Evolutionary conservation across 2,329 filamentous ascomycete genomes (phyloP), one percentile per base, ranked within the genome.

Genomic region (Grosmannia clavigera): DNA sequence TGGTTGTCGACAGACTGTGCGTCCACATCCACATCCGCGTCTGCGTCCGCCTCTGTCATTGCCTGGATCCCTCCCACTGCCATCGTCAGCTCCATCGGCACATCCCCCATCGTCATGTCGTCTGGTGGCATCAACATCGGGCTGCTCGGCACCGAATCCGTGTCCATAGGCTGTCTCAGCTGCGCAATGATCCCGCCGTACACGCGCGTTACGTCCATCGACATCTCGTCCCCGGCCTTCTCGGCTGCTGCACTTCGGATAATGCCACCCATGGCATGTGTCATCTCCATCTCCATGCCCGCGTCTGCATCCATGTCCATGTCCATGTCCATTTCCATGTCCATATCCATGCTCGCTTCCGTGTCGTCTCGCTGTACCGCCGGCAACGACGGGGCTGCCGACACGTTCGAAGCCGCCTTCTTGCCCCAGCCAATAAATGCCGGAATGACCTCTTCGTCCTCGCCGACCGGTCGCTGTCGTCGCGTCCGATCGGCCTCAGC

Each of bases 201-300:
- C 10, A 84, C 89, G 59, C 83, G 84, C 2, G 92, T 96, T 9
- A 96, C 89, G 66, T 97, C 92, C 92, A 97, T 96, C 27, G 90
- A 94, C 78, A 95, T 85, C 48, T 92, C 70, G 14, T 76, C 76
- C 14, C 80, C 77, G 6, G 4, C 12, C 22, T 29, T 22, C 12
- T 7, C 9, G 14, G 57, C 43, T 19, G 56, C 56, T 38, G 19
- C 61, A 59, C 7, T 64, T 25, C 61, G 59, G 43, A 79, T 62
- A 57, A 79, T 78, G 1, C 73, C 72, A 14, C 76, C 76, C 59
- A 78, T 65, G 16, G 74, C 73, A n/a, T 69, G 70, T 6, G 76
- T 79, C 68, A 86, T 81, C 35, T 86, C 82, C 82, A 85, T 85
- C 48, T 70, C 70, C 63, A 67, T 67, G 52, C 40, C 40, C 40